Evolutionary conservation across 2,329 filamentous ascomycete species (phyloP), one percentile per base, ranked within the genome.

Genomic region (Trichoderma polysporum): DNA sequence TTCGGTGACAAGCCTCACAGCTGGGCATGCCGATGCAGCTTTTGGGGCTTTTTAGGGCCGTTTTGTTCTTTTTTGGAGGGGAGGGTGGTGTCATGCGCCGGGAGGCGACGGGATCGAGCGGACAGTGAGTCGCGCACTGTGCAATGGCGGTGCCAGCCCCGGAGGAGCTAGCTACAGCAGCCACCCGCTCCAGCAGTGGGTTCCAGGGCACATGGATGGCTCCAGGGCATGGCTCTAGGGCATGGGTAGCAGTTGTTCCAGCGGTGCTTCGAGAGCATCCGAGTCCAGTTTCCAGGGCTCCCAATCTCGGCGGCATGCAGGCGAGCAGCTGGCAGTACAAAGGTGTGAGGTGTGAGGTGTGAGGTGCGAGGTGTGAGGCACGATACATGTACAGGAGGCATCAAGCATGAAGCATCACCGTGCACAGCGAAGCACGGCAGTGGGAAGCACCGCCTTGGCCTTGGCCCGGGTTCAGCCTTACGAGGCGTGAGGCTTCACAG

Each of bases 41-140:
- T 27, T 25, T 33, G 13, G 53, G 33, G 47, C 59, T 52, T 63
- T 45, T 45, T 22, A 29, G 19, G 29, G 27, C 15, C 17, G 17
- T 19, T 54, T 17, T 31, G 9, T 57, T 25, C 41, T 22, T 45
- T 29, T 35, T 35, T 54, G 52, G 31, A 22, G 52, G 13, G 52
- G 52, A 25, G 41, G 29, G 57, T 37, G 52, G 53, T 33, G 62
- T 65, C 62, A 65, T 65, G 53, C 39, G 49, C 41, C 57, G 57
- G 57, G 57, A 60, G 57, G 27, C 39, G 25, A 60, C 57, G 57
- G 57, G 27, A 9, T n/a, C n/a, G n/a, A n/a, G n/a, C n/a, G 25
- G 7, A 65, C 61, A 56, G 61, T 65, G 25, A 2, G 17, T n/a
- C 19, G n/a, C 29, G 39, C 47, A 37, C 19, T 29, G 41, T 49